Conservation (phyloP, 2,329 filamentous ascomycete species). For the Phialophora chinensis region DNA sequence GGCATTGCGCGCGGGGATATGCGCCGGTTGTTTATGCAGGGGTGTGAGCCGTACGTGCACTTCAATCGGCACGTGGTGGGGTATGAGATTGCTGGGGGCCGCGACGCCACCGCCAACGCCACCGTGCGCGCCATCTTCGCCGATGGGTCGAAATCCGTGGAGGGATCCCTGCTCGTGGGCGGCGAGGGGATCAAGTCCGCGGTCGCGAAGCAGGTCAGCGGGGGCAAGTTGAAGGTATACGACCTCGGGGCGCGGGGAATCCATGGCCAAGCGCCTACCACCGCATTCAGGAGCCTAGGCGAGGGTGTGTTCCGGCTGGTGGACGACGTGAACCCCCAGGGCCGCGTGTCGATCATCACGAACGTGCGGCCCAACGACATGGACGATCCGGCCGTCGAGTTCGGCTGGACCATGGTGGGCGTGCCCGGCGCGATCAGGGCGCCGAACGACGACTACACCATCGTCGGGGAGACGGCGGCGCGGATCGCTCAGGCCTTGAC, state of each 20-base stretch:
- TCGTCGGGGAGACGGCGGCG: conserved; percentile 56
- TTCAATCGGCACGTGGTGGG: conserved; percentile 64
- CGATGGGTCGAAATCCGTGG: conserved; percentile 64
- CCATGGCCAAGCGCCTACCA: conserved; percentile 68
- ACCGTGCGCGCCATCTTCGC: conserved; percentile 64
- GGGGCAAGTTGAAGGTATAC: conserved; percentile 64
- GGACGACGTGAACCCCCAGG: conserved; percentile 57
- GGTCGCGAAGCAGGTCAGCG: conserved; percentile 65
- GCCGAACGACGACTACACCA: conserved; percentile 65
- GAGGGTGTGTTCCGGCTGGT: conserved; percentile 67
- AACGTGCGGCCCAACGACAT: conserved; percentile 67
- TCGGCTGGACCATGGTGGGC: conserved; percentile 69
- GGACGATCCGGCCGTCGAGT: conserved; percentile 62
- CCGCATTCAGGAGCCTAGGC: conserved; percentile 66
- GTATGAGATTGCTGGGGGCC: conserved; percentile 59
- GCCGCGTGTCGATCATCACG: conserved; percentile 63
- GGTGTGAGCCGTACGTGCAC: conserved; percentile 61
- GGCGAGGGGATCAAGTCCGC: conserved; percentile 69
- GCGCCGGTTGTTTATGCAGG: conserved; percentile 63
- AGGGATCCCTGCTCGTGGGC: conserved; percentile 65
- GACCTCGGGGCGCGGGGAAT: conserved; percentile 69
- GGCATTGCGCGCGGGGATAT: conserved; percentile 69
- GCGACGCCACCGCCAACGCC: conserved; percentile 45
- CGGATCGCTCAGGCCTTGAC: conserved; percentile 39
- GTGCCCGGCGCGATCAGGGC: conserved; percentile 63